Conservation (phyloP, 345 rosid genomes). For the Syzygium aromaticum region DNA sequence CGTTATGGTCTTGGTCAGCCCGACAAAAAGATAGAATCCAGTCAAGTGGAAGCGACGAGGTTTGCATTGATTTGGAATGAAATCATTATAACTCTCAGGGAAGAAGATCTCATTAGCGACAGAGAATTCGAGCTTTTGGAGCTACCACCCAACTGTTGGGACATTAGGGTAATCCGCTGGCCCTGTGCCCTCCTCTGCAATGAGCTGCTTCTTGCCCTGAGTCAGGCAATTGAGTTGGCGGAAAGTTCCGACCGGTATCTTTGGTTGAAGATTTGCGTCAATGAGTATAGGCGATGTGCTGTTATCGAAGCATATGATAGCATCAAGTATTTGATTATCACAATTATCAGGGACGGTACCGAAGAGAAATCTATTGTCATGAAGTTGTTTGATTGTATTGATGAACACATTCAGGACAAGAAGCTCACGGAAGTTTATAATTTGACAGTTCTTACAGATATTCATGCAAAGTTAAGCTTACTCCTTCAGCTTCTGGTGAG, state of each 20-base stretch:
- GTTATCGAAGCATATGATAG: conserved; percentile 87
- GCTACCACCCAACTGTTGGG: conserved; percentile 78
- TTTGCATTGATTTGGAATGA: conserved; percentile 95
- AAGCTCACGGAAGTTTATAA: conserved; percentile 34
- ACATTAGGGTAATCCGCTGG: conserved; percentile 82
- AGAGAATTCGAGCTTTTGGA: conserved; percentile 71
- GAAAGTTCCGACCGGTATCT: conserved; percentile 67
- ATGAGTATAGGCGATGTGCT: conserved; percentile 85
- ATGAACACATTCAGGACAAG: conserved; percentile 29
- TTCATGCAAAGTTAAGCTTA: conserved; percentile 57
- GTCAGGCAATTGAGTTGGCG: conserved; percentile 65
- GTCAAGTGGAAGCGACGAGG: conserved; percentile 73
- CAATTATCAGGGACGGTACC: conserved; percentile 37
- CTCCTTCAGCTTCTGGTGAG: conserved; percentile 60
- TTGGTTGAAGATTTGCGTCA: conserved; percentile 70
- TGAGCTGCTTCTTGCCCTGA: conserved; percentile 78
- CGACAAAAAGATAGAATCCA: conserved; percentile 72
- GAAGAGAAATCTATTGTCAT: conserved; percentile 53
- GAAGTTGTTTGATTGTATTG: conserved; percentile 44
- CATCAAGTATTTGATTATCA: conserved; percentile 51
- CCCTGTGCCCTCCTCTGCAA: conserved; percentile 84
- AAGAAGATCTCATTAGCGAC: conserved; percentile 81
- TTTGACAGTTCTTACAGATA: conserved; percentile 33
- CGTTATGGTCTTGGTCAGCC: conserved; percentile 85
- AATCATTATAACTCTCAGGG: conserved; percentile 62